Conservation (phyloP, 495 filamentous ascomycete genomes). For the Gamarada debralockiae region DNA sequence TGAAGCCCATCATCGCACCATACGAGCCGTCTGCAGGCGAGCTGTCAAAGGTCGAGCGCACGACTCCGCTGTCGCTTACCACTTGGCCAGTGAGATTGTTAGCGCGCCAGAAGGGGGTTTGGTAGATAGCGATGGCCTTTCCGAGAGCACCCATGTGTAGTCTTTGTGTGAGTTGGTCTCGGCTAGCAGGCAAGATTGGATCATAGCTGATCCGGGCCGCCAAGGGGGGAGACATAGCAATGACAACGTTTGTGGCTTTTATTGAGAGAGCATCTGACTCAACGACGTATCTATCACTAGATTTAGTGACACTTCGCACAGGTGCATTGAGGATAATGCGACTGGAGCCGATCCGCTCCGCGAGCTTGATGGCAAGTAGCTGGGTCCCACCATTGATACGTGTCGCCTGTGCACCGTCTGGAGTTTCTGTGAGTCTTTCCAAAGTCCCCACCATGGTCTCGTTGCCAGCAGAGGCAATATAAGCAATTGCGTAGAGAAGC, state of each 20-base stretch:
- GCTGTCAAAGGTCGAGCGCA: conserved; percentile 3
- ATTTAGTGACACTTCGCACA: background rate
- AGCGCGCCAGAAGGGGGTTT: conserved; percentile 36
- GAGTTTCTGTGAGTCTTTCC: background rate
- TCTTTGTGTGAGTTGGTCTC: conserved; percentile 1
- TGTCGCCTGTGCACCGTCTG: background rate
- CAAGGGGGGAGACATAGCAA: conserved; percentile 3
- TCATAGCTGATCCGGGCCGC: conserved; percentile 1
- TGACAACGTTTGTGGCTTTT: background rate
- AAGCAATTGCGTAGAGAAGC: background rate
- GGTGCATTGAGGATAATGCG: conserved; percentile 1
- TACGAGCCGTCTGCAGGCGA: background rate
- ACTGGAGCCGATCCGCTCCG: background rate
- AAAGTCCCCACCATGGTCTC: background rate
- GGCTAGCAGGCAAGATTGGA: background rate
- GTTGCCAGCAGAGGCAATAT: conserved; percentile 1
- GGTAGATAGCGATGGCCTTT: conserved; percentile 34
- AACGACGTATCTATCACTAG: background rate
- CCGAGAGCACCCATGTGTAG: conserved; percentile 14
- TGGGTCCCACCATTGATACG: conserved; percentile 1
- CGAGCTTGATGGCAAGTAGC: conserved; percentile 4
- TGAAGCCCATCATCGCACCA: conserved; percentile 6
- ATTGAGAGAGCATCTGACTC: background rate
- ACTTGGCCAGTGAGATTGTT: conserved; percentile 31
- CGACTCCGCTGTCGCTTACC: background rate